These are phyloP conservation scores for Candida sakaeoensis DNA, from an alignment of 805 yeast species.

Conservation along the genomic window DNA sequence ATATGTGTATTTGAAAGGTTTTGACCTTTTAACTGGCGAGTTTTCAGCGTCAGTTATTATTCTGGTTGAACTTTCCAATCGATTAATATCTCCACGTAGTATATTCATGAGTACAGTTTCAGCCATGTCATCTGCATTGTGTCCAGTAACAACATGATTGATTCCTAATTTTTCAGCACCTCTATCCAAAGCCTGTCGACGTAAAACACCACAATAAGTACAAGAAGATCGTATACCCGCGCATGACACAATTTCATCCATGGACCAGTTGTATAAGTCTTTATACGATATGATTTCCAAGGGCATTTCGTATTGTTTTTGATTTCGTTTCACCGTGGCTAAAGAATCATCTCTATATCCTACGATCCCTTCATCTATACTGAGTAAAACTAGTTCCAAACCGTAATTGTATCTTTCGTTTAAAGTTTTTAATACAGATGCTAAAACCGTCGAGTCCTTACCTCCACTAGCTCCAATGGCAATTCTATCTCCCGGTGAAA, in stretches of 20 bases:
- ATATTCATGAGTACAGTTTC: constrained; percentile 96
- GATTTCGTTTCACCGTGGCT: constrained; percentile 94
- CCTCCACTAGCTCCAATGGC: constrained; percentile 99
- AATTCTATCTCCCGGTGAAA: constrained; percentile 76
- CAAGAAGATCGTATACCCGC: constrained; percentile 93
- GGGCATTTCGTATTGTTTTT: constrained; percentile 77
- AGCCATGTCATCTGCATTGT: constrained; percentile 99
- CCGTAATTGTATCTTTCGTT: constrained; percentile 90
- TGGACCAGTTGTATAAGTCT: constrained; percentile 93
- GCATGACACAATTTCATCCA: constrained; percentile 95
- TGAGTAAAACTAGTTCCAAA: constrained; percentile 72
- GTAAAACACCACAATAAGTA: constrained; percentile 95
- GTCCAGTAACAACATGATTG: constrained; percentile 93
- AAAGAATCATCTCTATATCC: constrained; percentile 97
- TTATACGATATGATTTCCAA: constrained; percentile 78
- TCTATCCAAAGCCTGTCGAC: constrained; percentile 94
- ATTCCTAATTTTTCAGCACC: constrained; percentile 88
- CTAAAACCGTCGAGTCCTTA: constrained; percentile 94
- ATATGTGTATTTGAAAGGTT: constrained; percentile 93
- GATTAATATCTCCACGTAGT: constrained; percentile 91
- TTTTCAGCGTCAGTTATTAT: constrained; percentile 80
- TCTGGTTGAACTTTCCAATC: constrained; percentile 83
- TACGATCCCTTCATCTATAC: constrained; percentile 94
- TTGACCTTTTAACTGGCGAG: constrained; percentile 88
- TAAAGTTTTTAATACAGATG: constrained; percentile 77